These are phyloP conservation scores for Talaromyces ruber DNA, from an alignment of 495 filamentous ascomycete genomes.

Conservation along the genomic window DNA sequence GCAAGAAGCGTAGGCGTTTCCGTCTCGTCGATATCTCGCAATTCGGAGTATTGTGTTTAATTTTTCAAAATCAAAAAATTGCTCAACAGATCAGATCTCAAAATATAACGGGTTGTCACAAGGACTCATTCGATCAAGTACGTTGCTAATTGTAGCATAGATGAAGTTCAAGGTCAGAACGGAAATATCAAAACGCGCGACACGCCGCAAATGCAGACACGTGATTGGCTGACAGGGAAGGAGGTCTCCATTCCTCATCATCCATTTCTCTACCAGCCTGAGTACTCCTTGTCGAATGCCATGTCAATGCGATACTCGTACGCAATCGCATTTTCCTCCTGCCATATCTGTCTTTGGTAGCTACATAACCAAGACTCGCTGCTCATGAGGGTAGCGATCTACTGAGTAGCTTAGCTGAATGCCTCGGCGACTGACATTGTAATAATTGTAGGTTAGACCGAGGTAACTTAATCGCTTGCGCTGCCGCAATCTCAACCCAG, in stretches of 20 bases:
- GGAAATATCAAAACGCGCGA: constrained; percentile 1
- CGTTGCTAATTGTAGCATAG: not conserved
- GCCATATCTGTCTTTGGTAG: not conserved
- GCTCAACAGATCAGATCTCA: not conserved
- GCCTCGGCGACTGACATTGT: not conserved
- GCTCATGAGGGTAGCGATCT: not conserved
- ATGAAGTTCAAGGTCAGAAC: not conserved
- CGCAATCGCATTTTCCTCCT: too few species aligned
- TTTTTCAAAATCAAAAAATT: not conserved
- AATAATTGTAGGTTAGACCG: not conserved
- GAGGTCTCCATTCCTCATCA: not conserved
- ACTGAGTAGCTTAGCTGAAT: not conserved
- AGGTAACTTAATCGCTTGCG: not conserved
- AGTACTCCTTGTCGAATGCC: too few species aligned
- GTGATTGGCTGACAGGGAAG: constrained; percentile 1
- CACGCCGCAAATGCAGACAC: not conserved
- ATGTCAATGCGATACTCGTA: too few species aligned
- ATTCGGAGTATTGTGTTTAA: not conserved
- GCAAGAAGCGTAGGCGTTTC: not conserved
- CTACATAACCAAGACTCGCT: not conserved
- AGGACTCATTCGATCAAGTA: not conserved
- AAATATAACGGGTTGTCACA: not conserved
- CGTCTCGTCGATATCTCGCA: not conserved
- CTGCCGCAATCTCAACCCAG: not conserved
- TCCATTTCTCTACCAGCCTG: not conserved